Conservation (phyloP, 495 filamentous ascomycete species). For the Pseudevernia furfuracea region DNA sequence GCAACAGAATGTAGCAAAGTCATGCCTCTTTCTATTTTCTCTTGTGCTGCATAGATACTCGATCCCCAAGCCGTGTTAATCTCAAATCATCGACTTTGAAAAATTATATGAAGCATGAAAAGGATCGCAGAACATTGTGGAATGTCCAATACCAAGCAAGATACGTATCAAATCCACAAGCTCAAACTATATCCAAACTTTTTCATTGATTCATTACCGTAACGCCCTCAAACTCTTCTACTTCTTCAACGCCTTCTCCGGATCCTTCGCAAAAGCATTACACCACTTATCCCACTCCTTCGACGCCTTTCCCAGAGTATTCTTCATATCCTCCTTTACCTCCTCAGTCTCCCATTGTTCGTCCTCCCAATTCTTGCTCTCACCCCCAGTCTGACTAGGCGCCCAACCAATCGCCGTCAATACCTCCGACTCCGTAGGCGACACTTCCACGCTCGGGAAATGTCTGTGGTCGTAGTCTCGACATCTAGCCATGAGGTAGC, state of each 20-base stretch:
- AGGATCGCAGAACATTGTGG: no score
- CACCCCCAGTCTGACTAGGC: constrained; percentile 26
- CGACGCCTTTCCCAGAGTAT: constrained; percentile 31
- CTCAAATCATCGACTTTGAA: no score
- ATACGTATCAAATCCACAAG: no score
- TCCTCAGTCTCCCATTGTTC: constrained; percentile 35
- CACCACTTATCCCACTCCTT: constrained; percentile 35
- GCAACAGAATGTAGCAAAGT: no score
- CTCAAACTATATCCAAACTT: no score
- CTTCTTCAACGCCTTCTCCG: constrained; percentile 33
- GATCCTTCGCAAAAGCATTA: constrained; percentile 33
- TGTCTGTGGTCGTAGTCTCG: constrained; percentile 24
- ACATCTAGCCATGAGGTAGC: constrained; percentile 30
- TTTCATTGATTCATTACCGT: no score
- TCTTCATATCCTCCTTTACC: constrained; percentile 33
- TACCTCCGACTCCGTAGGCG: constrained; percentile 31
- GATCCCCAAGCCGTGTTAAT: no score
- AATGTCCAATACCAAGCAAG: no score
- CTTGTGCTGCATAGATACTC: no score
- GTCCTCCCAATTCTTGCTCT: constrained; percentile 33
- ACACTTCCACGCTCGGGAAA: constrained; percentile 24
- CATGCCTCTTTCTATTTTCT: no score
- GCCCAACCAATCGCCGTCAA: constrained; percentile 36
- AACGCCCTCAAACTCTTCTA: no score
- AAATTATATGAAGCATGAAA: no score